A percentile compares a stretch with the other conserved stretches of the same genome.
phyloP scores from a whole-genome alignment of 1,139 yeast genomes.

The Saccharomycopsis crataegensis region DNA sequence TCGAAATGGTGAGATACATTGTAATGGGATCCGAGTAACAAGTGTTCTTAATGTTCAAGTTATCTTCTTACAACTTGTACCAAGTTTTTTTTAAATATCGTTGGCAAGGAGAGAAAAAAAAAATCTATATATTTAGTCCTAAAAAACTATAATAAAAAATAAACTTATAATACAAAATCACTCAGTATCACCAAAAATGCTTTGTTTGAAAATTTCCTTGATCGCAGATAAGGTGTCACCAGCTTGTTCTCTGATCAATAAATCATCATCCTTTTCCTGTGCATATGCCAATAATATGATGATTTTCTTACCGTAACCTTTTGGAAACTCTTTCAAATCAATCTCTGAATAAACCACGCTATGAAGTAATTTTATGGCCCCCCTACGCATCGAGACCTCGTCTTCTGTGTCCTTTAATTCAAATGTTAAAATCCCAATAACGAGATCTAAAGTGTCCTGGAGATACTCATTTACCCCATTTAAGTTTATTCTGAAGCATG shows the following conservation, averaged over 20 bases:
- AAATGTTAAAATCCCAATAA: constrained; percentile 62
- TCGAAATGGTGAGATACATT: too few species aligned
- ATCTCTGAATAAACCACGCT: constrained; percentile 45
- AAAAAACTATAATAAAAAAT: too few species aligned
- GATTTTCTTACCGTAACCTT: constrained; percentile 31
- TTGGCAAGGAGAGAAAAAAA: too few species aligned
- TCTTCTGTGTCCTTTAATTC: constrained; percentile 36
- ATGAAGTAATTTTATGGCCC: constrained; percentile 64
- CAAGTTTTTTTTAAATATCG: too few species aligned
- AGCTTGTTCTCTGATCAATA: constrained; percentile 18
- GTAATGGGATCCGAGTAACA: too few species aligned
- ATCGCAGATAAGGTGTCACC: constrained; percentile 8
- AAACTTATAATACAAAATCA: too few species aligned
- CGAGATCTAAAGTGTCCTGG: constrained; percentile 61
- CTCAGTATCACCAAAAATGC: not conserved
- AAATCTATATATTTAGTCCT: too few species aligned
- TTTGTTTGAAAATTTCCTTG: constrained; percentile 1
- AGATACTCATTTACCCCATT: constrained; percentile 42
- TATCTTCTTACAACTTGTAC: too few species aligned
- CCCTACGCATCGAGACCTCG: constrained; percentile 55
- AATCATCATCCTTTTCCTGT: constrained; percentile 10
- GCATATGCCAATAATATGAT: constrained; percentile 1
- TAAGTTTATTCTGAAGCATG: constrained; percentile 54
- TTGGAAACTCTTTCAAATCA: constrained; percentile 42
- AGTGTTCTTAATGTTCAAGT: too few species aligned